These are phyloP conservation scores for Cryptococcus jaspeensis DNA, from an alignment of 1,284 basidiomycete genomes.

Conservation along the genomic window DNA sequence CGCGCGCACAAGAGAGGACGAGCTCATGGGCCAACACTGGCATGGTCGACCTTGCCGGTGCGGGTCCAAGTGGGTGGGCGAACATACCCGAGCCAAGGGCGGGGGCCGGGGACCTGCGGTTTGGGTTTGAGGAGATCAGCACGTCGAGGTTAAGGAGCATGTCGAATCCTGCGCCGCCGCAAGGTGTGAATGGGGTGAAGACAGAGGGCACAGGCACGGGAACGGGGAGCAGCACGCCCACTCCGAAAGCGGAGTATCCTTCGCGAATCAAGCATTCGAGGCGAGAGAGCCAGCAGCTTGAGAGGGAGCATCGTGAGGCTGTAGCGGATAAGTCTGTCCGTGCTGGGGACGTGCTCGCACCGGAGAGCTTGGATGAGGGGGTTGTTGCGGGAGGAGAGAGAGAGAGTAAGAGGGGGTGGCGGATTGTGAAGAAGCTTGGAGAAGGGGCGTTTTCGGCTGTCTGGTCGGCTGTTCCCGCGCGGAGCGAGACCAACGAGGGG, in stretches of 20 bases:
- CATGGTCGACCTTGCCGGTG: not conserved
- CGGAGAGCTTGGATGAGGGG: constrained; percentile 1
- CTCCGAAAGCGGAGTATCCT: too few species aligned
- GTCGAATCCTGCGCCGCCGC: constrained; percentile 10
- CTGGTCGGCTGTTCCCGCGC: constrained; percentile 61
- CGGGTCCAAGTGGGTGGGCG: not conserved
- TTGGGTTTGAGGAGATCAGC: constrained; percentile 15
- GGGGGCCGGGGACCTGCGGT: constrained; percentile 1
- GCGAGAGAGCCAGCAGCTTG: constrained; percentile 22
- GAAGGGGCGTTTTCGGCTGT: constrained; percentile 74
- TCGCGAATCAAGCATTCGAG: too few species aligned
- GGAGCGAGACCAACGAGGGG: constrained; percentile 5
- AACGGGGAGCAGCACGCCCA: too few species aligned
- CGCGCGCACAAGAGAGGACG: too few species aligned
- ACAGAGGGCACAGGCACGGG: too few species aligned
- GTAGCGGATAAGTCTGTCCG: constrained; percentile 17
- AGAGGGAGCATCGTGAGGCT: constrained; percentile 22
- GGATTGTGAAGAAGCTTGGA: constrained; percentile 62
- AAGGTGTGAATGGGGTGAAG: not conserved
- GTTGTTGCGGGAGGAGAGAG: constrained; percentile 9
- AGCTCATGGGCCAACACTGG: not conserved
- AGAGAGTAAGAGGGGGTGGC: constrained; percentile 29
- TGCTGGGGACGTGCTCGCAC: constrained; percentile 27
- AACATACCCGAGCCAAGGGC: not conserved
- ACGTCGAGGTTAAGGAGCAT: constrained; percentile 13